These are phyloP conservation scores for Calonectria montana DNA, from an alignment of 2,329 filamentous ascomycete genomes.

Conservation along the genomic window DNA sequence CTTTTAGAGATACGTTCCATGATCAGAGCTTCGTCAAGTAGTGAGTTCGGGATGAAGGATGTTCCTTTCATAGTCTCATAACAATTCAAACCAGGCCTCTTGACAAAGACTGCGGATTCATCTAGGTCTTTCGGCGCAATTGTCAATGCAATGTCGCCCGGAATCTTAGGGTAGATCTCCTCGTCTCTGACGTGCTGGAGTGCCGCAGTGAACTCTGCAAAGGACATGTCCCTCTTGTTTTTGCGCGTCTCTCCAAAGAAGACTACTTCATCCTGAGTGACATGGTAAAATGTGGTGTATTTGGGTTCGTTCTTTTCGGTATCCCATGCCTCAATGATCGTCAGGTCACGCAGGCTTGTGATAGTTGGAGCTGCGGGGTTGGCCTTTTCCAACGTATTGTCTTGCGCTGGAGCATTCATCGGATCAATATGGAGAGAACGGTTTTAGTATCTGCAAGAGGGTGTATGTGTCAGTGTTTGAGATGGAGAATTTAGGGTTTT, in stretches of 20 bases:
- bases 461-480: too few species aligned
- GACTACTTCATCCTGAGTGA: slow-evolving; percentile 16
- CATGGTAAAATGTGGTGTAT: slow-evolving; percentile 21
- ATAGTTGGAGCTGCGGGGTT: background rate
- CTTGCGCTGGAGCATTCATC: too few species aligned
- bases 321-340: slow-evolving; percentile 21
- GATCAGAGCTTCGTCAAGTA: slow-evolving; percentile 14
- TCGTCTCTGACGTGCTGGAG: slow-evolving; percentile 6
- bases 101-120: slow-evolving; percentile 6
- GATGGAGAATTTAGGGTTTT: too few species aligned
- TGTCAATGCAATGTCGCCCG: background rate
- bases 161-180: slow-evolving; percentile 17
- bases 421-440: too few species aligned
- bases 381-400: too few species aligned
- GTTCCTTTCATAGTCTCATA: slow-evolving; percentile 16
- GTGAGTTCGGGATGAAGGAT: background rate
- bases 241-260: slow-evolving; percentile 24
- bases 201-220: slow-evolving; percentile 12
- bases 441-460: too few species aligned
- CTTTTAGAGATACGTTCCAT: slow-evolving; percentile 16
- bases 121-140: slow-evolving; percentile 15
- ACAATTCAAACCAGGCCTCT: slow-evolving; percentile 11
- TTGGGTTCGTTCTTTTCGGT: slow-evolving; percentile 7
- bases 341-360: slow-evolving; percentile 8
- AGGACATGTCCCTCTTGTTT: slow-evolving; percentile 19